These are phyloP conservation scores for Ogataea trehalophila DNA, from an alignment of 805 yeast genomes.

Conservation along the genomic window DNA sequence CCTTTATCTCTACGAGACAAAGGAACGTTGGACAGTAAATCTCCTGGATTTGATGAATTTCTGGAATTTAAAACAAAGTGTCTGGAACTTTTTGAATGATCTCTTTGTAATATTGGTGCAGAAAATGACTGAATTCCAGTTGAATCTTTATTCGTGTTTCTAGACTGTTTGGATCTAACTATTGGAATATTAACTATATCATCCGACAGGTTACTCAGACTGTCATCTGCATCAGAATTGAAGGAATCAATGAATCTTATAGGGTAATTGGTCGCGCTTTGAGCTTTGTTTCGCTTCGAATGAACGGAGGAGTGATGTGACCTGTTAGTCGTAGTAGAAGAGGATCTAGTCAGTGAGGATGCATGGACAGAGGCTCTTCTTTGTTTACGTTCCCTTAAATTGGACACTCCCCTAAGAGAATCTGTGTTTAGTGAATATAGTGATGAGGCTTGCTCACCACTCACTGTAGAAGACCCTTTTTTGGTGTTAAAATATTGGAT, in stretches of 20 bases:
- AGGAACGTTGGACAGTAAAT: conserved; percentile 77
- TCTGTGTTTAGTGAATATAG: too few relatives aligned
- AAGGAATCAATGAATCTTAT: conserved; percentile 6
- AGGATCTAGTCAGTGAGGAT: not conserved
- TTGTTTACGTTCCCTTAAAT: too few relatives aligned
- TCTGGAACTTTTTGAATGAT: conserved; percentile 27
- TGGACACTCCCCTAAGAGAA: too few relatives aligned
- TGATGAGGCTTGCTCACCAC: too few relatives aligned
- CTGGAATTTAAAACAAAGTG: conserved; percentile 52
- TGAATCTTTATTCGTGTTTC: not conserved
- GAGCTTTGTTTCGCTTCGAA: too few relatives aligned
- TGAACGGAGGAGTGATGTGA: too few relatives aligned
- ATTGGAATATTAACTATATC: conserved; percentile 1
- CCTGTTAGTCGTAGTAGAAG: not conserved
- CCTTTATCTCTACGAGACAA: conserved; percentile 26
- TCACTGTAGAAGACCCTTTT: not conserved
- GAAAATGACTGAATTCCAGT: too few relatives aligned
- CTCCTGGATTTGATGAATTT: conserved; percentile 73
- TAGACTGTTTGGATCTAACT: not conserved
- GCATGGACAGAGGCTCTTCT: not conserved
- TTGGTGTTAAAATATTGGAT: conserved; percentile 5
- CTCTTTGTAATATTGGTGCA: not conserved
- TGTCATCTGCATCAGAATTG: conserved; percentile 24
- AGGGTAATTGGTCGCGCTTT: conserved; percentile 3
- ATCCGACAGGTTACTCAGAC: conserved; percentile 11